phyloP scores from a whole-genome alignment of 345 rosid species.

The Eucalyptus cloeziana region DNA sequence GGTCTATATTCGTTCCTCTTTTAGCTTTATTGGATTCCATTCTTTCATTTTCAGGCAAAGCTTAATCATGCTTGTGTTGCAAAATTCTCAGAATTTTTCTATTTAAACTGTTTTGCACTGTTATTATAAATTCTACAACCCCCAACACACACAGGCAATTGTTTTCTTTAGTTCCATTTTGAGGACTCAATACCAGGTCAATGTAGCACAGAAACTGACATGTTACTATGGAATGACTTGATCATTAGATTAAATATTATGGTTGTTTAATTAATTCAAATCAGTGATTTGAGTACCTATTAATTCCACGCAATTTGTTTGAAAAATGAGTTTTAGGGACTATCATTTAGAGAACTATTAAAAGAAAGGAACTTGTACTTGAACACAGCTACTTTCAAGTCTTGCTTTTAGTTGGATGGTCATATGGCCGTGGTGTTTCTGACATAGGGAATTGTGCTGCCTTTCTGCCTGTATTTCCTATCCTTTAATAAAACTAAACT shows the following conservation, averaged over 20 bases:
- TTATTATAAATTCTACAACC: background rate
- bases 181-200: background rate
- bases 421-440: background rate
- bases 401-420: background rate
- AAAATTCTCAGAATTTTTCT: background rate
- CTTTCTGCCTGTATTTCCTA: background rate
- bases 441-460: background rate
- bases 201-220: background rate
- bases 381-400: background rate
- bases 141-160: background rate
- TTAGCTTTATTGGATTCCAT: background rate
- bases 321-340: background rate
- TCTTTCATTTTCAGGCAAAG: background rate
- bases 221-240: background rate
- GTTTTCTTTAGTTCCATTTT: background rate
- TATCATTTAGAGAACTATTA: background rate
- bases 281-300: background rate
- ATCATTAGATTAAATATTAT: background rate
- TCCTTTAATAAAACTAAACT: background rate
- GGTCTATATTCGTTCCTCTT: conserved; percentile 21
- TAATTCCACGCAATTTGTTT: background rate
- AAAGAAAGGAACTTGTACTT: background rate
- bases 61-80: background rate
- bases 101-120: background rate
- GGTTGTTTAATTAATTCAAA: background rate